phyloP scores from a whole-genome alignment of 23 red algal species.

The Gracilaria gracilis region DNA sequence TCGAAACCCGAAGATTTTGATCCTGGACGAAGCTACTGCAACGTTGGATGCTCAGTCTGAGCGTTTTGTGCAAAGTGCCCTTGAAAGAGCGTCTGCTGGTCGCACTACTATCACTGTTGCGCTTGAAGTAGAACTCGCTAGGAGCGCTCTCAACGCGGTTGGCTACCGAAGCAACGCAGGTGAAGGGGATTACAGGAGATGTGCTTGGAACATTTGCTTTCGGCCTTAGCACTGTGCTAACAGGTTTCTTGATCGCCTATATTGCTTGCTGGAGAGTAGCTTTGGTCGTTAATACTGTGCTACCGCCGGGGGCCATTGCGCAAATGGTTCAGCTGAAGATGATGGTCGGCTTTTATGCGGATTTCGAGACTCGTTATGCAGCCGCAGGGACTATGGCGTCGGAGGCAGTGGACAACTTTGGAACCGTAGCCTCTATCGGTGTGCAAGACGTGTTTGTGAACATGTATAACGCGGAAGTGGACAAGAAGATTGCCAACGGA shows the following conservation, averaged over 20 bases:
- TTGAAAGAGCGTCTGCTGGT: constrained; percentile 69
- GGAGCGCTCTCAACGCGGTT: no score
- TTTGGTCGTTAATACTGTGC: constrained; percentile 72
- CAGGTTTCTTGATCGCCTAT: constrained; percentile 81
- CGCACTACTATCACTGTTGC: constrained; percentile 89
- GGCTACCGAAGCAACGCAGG: no score
- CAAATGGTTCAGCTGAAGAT: constrained; percentile 83
- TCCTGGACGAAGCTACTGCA: no score
- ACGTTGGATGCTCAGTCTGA: no score
- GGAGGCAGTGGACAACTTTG: no score
- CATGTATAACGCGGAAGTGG: constrained; percentile 62
- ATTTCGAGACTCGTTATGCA: constrained; percentile 66
- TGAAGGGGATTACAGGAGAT: no score
- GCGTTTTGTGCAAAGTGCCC: constrained; percentile 88
- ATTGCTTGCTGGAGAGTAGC: constrained; percentile 76
- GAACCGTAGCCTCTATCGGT: no score
- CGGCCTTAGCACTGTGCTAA: constrained; percentile 48
- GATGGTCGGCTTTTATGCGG: constrained; percentile 87
- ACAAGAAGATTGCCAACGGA: constrained; percentile 61
- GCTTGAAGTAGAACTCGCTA: no score
- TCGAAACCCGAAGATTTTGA: no score
- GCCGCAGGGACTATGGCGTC: no score
- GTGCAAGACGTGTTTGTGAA: no score
- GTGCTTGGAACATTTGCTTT: constrained; percentile 37
- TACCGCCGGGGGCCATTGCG: constrained; percentile 77